These are phyloP conservation scores for Mytilinidion resinicola DNA, from an alignment of 495 filamentous ascomycete genomes.

Conservation along the genomic window DNA sequence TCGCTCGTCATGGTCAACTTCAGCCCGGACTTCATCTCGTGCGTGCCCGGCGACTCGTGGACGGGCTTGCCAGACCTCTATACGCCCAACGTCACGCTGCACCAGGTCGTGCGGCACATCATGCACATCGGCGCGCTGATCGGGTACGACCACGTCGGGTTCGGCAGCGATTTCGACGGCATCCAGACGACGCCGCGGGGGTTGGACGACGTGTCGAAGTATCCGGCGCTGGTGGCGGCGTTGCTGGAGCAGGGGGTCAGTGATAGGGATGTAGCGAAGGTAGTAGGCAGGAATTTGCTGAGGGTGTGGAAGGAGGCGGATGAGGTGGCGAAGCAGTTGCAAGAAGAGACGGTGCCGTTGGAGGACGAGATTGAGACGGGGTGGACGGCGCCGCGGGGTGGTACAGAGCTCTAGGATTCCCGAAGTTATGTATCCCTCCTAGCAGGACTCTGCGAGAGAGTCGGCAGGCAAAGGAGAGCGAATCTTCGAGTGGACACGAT, in stretches of 20 bases:
- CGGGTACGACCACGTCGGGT: constrained; percentile 67
- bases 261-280: constrained; percentile 36
- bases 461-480: too few relatives aligned
- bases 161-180: constrained; percentile 73
- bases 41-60: constrained; percentile 44
- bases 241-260: constrained; percentile 37
- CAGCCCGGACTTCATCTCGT: constrained; percentile 71
- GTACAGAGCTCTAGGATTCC: background rate
- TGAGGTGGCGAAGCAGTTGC: constrained; percentile 34
- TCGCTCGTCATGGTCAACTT: constrained; percentile 76
- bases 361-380: constrained; percentile 31
- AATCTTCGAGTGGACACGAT: too few relatives aligned
- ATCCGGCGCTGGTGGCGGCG: constrained; percentile 71
- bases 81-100: constrained; percentile 63
- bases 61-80: constrained; percentile 38
- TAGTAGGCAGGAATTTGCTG: constrained; percentile 38
- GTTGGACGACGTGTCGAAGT: constrained; percentile 75
- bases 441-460: too few relatives aligned
- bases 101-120: constrained; percentile 71
- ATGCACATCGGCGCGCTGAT: constrained; percentile 61
- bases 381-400: background rate
- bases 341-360: constrained; percentile 29
- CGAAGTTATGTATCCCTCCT: too few relatives aligned
- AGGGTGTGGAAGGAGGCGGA: constrained; percentile 43
- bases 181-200: constrained; percentile 50